Base-by-base conservation (phyloP, 2,329 filamentous ascomycete genomes). In the Neoascochyta sp. region DNA sequence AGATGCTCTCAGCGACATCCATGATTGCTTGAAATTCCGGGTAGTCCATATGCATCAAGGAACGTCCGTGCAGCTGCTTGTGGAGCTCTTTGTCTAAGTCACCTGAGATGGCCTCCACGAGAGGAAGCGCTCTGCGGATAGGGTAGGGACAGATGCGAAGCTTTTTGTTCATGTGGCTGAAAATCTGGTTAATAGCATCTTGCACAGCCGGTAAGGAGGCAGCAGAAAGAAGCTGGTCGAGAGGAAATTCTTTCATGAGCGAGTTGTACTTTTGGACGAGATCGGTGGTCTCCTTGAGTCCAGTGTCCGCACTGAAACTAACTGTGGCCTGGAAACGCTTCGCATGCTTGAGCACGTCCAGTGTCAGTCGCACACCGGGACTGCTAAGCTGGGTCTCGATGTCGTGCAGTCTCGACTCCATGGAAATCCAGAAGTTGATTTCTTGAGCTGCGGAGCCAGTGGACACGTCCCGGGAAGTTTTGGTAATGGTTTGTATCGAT, bases 201-300 rank as follows among this genome's bases (percentile, higher is more conserved):
- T 92, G 81, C 3, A 94, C 80, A 64, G 95, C 95, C 51, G 81
- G 72, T 24, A 98, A 67, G 1, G 89, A 90, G 0, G 89, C 93
- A 1, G 92, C 89, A 10, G 92, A 95, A 11, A 95, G 75, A 16
- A 99, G 70, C 62, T 99, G 92, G 57, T 96, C 90, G 18, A 98
- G 73, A 0, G 92, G 92, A 44, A 99, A 96, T 61, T 98, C 93
- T 42, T 92, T 83, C 86, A 99, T 96, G 14, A 98, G 76, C 67
- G 94, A 86, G 60, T 98, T 99, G 72, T 96, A 98, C 65, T 95
- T 95, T 63, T 95, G 87, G 25, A 98, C 93, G 60, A 86, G 84
- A 41, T 98, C 92, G 62, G 89, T 92, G 14, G 88, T 88, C 65
- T 98, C 92, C 63, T 94, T 95, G 60, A 98, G 66, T 3, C 92